phyloP scores from a whole-genome alignment of 148 eudicot species.

The Cornus suecica region DNA sequence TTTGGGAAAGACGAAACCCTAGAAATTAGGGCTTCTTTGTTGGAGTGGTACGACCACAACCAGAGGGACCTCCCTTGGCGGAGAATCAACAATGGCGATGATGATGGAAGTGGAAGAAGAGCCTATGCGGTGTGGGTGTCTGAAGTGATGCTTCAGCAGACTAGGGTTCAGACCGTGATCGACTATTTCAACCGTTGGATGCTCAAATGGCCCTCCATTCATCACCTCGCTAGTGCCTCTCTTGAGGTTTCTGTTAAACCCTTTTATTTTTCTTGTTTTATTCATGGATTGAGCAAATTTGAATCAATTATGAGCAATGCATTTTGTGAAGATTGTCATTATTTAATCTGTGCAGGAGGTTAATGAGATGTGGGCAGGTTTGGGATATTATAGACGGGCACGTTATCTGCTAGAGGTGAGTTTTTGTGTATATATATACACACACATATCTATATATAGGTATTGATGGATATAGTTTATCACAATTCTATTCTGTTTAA shows the following conservation, averaged over 20 bases:
- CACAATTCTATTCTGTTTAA: no score
- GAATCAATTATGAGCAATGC: background rate
- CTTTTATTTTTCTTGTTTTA: background rate
- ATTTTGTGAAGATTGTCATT: background rate
- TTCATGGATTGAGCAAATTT: background rate
- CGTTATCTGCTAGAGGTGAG: slow-evolving; percentile 79
- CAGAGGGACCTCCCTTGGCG: slow-evolving; percentile 92
- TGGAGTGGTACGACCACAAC: slow-evolving; percentile 82
- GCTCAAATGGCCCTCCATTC: slow-evolving; percentile 83
- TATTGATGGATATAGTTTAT: no score
- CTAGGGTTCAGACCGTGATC: slow-evolving; percentile 81
- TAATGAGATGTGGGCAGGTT: slow-evolving; percentile 99
- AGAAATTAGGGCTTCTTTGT: slow-evolving; percentile 64
- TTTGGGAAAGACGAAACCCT: slow-evolving; percentile 43
- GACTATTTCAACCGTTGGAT: slow-evolving; percentile 83
- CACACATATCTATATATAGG: no score
- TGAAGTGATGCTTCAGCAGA: slow-evolving; percentile 68
- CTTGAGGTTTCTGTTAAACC: slow-evolving; percentile 48
- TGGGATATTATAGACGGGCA: slow-evolving; percentile 94
- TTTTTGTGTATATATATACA: background rate
- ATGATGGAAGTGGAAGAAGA: slow-evolving; percentile 36
- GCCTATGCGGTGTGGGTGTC: slow-evolving; percentile 96
- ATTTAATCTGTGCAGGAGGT: slow-evolving; percentile 65
- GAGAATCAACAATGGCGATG: slow-evolving; percentile 22
- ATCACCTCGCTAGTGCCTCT: slow-evolving; percentile 67